Evolutionary conservation across 2,329 filamentous ascomycete genomes (phyloP), one percentile per base, ranked within the genome.

Genomic region (Epichloe sylvatica): DNA sequence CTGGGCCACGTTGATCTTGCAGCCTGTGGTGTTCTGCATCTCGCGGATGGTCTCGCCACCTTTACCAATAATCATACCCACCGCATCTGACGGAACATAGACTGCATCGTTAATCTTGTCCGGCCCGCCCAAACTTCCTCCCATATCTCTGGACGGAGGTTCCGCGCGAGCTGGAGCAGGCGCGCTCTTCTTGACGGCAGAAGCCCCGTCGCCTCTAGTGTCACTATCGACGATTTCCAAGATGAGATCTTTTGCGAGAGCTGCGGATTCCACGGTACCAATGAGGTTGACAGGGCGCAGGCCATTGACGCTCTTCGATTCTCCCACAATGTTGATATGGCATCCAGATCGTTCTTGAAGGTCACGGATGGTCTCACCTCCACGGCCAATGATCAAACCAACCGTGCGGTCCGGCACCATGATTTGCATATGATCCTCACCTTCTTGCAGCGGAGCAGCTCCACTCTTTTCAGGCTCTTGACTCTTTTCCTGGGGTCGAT

Each of bases 51-150:
- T 94, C 69, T 95, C 89, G 55, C 89, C 89, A 50, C 87, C 86
- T 72, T 94, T 94, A 55, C 90, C 89, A 53, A 95, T 95, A 56
- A 95, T 94, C 89, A 95, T 95, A 53, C 89, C 89, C 49, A 95
- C 89, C 5, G 89, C 85, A 63, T 95, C 89, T 21, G 88, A 91
- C 12, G 89, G 89, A 9, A 95, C 88, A 57, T 80, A 82, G 54
- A 95, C 87, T 39, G 80, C 82, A 60, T 95, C 87, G 60, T 83
- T 89, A 59, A 85, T 76, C 70, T 90, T 91, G 57, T 86, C 83
- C 23, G 64, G 63, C 30, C 58, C 64, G 45, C 59, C 64, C 47
- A 25, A 47, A 21, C 57, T 59, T 44, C 60, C 64, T 9, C 57
- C 59, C 57, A 65, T 65, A 46, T 67, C 65, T 34, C 67, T 62